Conservation (phyloP, 2,329 filamentous ascomycete species). For the Teratosphaeria nubilosa region DNA sequence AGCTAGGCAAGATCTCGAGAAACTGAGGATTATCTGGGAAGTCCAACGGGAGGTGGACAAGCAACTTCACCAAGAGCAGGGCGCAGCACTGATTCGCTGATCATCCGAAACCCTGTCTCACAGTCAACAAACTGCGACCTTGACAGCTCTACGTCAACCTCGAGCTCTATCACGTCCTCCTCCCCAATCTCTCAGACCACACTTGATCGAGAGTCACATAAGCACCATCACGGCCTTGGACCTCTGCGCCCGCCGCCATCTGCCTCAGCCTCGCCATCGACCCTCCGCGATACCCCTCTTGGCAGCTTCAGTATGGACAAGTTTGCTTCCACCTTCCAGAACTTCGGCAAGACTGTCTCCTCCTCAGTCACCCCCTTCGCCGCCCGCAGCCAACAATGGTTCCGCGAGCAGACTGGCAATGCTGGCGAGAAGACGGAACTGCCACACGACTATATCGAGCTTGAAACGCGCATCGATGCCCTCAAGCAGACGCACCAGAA, state of each 20-base stretch:
- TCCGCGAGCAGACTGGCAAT: slow-evolving; percentile 94
- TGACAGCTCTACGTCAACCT: background rate
- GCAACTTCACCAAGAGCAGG: background rate
- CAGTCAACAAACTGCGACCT: background rate
- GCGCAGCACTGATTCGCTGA: background rate
- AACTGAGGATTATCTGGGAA: background rate
- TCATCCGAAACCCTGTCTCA: background rate
- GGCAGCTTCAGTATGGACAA: slow-evolving; percentile 49
- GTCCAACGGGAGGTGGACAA: background rate
- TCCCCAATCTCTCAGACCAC: background rate
- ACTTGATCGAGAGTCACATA: background rate
- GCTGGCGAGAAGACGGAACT: slow-evolving; percentile 97
- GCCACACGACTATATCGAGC: slow-evolving; percentile 91
- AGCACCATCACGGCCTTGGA: background rate
- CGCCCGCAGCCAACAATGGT: slow-evolving; percentile 88
- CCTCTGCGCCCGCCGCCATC: background rate
- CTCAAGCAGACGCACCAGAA: slow-evolving; percentile 95
- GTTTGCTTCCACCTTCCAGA: slow-evolving; percentile 60
- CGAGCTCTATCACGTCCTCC: background rate
- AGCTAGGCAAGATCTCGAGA: background rate
- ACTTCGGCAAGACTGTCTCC: slow-evolving; percentile 52
- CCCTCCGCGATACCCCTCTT: background rate
- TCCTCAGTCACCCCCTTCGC: slow-evolving; percentile 86
- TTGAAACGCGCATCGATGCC: slow-evolving; percentile 97
- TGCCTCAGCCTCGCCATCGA: background rate